Conservation (phyloP, 2,329 filamentous ascomycete genomes). For the Penicillium sp. region DNA sequence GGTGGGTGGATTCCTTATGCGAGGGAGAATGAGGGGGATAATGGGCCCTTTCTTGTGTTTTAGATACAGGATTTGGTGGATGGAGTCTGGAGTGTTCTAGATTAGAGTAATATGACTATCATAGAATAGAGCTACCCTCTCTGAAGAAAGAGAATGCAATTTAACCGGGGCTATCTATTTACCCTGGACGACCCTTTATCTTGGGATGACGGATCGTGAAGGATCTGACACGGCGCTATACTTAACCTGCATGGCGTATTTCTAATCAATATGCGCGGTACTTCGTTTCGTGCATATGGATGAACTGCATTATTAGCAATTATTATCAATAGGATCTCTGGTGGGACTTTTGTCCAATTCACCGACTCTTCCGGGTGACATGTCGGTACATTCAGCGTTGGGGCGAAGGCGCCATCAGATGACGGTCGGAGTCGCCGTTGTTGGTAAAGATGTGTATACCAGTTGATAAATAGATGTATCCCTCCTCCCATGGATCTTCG, state of each 20-base stretch:
- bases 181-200: neutral
- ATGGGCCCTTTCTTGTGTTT: constrained; percentile 16
- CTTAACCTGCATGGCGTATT: neutral
- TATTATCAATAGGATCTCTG: neutral
- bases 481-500: neutral
- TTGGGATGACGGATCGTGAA: neutral
- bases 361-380: constrained; percentile 1
- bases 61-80: neutral
- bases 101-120: too few species aligned
- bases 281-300: neutral
- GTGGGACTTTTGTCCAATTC: constrained; percentile 10
- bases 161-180: constrained; percentile 1
- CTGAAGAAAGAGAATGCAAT: neutral
- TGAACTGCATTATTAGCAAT: neutral
- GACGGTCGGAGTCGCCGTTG: constrained; percentile 2
- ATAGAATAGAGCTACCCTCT: too few species aligned
- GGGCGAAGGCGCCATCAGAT: neutral
- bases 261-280: neutral
- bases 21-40: constrained; percentile 15
- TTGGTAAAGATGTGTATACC: neutral
- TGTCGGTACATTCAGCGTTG: neutral
- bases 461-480: neutral
- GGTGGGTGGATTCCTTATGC: constrained; percentile 24
- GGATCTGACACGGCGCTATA: neutral
- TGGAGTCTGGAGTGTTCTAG: too few species aligned